phyloP scores from a whole-genome alignment of 2,329 filamentous ascomycete genomes.

The Cadophora gregata region DNA sequence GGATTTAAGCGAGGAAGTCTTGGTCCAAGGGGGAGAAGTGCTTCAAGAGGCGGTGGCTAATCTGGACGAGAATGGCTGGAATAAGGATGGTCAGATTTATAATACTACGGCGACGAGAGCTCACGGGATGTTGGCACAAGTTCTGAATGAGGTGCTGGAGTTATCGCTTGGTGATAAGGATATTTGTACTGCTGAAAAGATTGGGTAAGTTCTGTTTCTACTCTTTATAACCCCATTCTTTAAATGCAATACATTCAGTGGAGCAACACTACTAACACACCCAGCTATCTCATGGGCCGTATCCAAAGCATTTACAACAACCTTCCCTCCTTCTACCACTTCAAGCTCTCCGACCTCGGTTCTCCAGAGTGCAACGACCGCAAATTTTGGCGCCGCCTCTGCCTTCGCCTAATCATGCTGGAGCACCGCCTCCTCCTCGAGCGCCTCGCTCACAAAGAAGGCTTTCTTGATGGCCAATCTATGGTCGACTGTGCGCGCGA shows the following conservation, averaged over 20 bases:
- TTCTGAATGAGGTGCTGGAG: slow-evolving; percentile 65
- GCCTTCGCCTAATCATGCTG: slow-evolving; percentile 55
- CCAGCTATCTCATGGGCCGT: slow-evolving; percentile 32
- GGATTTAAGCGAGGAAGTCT: slow-evolving; percentile 58
- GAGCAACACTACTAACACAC: slow-evolving; percentile 6
- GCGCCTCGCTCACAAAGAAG: slow-evolving; percentile 57
- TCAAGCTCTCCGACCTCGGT: slow-evolving; percentile 49
- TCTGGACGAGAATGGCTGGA: slow-evolving; percentile 60
- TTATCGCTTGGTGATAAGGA: slow-evolving; percentile 49
- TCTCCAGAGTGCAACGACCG: slow-evolving; percentile 45
- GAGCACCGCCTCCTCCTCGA: slow-evolving; percentile 66
- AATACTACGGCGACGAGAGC: slow-evolving; percentile 54
- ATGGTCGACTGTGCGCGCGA: slow-evolving; percentile 53
- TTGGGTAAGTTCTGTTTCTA: slow-evolving; percentile 29
- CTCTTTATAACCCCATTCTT: background rate
- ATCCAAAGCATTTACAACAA: slow-evolving; percentile 47
- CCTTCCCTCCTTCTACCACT: slow-evolving; percentile 44
- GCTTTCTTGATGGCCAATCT: slow-evolving; percentile 48
- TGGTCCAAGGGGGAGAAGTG: slow-evolving; percentile 50
- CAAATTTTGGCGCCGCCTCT: slow-evolving; percentile 53
- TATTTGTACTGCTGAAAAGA: slow-evolving; percentile 33
- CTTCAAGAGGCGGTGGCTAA: slow-evolving; percentile 47
- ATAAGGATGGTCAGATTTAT: slow-evolving; percentile 51
- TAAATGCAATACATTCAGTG: background rate
- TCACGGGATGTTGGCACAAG: slow-evolving; percentile 53